Base-by-base conservation (phyloP, 2,329 filamentous ascomycete genomes). In the Hymenotorrendiella dingleyae region DNA sequence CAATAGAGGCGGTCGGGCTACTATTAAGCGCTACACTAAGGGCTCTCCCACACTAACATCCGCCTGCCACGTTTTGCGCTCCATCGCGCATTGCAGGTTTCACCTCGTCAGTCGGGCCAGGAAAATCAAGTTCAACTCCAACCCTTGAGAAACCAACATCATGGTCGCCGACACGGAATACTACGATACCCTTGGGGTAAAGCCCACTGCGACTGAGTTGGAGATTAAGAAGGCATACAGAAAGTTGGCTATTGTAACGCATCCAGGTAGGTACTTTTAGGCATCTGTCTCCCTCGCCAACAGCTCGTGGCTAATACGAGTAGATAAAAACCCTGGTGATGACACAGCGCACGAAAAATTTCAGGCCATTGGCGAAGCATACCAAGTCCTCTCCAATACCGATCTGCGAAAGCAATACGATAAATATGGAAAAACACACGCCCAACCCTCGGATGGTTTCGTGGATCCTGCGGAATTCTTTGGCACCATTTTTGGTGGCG, bases 301-400 rank as follows among this genome's bases (percentile, higher is more conserved):
- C 20, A 20, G 22, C 42, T 42, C 14, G 10, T 30, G 42, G 43
- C 62, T n/a, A n/a, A n/a, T n/a, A n/a, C n/a, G n/a, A n/a, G n/a
- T n/a, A 87, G 93, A 98, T 71, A 98, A 98, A 73, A 98, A 98
- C 67, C 93, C 91, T 45, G 87, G 90, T 60, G 93, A 98, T 64
- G 90, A 93, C 53, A 88, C 84, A 19, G 93, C 93, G 27, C 87
- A 95, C 68, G 86, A 82, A 61, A 91, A 90, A 65, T 98, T 98
- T 68, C 93, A 98, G 70, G 81, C 79, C 46, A 90, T 94, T 59
- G 79, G 79, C 57, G 79, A 83, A 61, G 80, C 80, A 34, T 83
- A 83, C 62, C 79, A 83, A 67, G 86, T 98, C 38, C 80, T 98
- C 50, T 93, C 86, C 60, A 85, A 96, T 62, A 74, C 82, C 54